Percentiles rank a stretch among this genome's conserved stretches.
These are phyloP conservation scores for Nigrospora osmanthi DNA, from an alignment of 2,329 filamentous ascomycete genomes.

Conservation along the genomic window DNA sequence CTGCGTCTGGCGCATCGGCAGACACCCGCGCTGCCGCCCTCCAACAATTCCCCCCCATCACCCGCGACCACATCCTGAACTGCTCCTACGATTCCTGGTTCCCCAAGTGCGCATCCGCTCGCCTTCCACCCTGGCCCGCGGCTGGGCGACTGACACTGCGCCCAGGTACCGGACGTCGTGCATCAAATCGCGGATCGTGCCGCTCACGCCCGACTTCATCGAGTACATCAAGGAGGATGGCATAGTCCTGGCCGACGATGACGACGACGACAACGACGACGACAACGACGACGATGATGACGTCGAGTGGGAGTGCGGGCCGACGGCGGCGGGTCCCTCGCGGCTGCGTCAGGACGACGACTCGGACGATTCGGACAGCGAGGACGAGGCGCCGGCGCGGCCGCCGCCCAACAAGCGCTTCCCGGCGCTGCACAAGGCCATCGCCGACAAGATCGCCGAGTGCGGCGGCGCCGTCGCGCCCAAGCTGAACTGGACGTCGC, in stretches of 20 bases:
- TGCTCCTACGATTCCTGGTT: slow-evolving; percentile 96
- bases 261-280: slow-evolving; percentile 34
- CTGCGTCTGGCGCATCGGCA: slow-evolving; percentile 7
- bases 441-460: slow-evolving; percentile 70
- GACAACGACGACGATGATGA: slow-evolving; percentile 53
- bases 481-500: slow-evolving; percentile 95
- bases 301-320: slow-evolving; percentile 43
- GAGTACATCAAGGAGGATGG: slow-evolving; percentile 87
- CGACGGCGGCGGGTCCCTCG: slow-evolving; percentile 20
- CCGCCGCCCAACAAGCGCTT: slow-evolving; percentile 50
- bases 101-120: slow-evolving; percentile 48
- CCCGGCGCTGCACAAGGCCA: slow-evolving; percentile 65
- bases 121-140: not conserved
- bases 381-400: slow-evolving; percentile 42
- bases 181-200: slow-evolving; percentile 79
- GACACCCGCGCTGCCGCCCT: slow-evolving; percentile 13
- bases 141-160: slow-evolving; percentile 5
- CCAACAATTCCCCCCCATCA: slow-evolving; percentile 67
- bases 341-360: slow-evolving; percentile 32
- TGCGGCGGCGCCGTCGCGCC: slow-evolving; percentile 82
- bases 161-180: slow-evolving; percentile 68
- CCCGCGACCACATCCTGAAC: slow-evolving; percentile 79
- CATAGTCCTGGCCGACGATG: slow-evolving; percentile 75
- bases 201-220: slow-evolving; percentile 67
- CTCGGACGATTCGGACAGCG: slow-evolving; percentile 40